These are phyloP conservation scores for Helicostylum pulchrum DNA, from an alignment of 192 early-diverging fungal species.

Conservation along the genomic window DNA sequence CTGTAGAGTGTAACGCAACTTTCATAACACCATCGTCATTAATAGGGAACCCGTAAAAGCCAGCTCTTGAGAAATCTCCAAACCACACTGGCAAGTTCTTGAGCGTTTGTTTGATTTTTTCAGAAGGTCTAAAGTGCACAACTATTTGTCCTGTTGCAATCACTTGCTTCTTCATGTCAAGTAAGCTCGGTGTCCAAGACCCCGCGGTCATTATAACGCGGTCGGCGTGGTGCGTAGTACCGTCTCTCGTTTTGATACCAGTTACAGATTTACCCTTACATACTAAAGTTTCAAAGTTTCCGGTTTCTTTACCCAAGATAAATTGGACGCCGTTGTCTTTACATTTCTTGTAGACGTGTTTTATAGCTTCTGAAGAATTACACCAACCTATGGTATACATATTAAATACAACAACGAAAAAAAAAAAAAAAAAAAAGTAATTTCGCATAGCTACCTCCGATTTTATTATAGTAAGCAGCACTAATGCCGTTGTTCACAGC, in stretches of 20 bases:
- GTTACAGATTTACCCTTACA: constrained; percentile 12
- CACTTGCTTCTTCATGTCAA: constrained; percentile 39
- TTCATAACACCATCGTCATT: constrained; percentile 4
- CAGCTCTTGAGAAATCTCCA: constrained; percentile 44
- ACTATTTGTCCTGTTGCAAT: constrained; percentile 52
- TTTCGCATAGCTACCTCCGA: constrained; percentile 24
- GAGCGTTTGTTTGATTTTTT: constrained; percentile 1
- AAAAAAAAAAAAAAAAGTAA: no score
- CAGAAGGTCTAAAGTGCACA: constrained; percentile 41
- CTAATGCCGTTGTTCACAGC: constrained; percentile 25
- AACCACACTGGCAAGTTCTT: constrained; percentile 49
- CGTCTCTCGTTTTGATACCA: constrained; percentile 44
- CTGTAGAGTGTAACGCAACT: constrained; percentile 13
- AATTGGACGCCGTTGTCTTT: constrained; percentile 21
- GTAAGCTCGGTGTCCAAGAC: constrained; percentile 45
- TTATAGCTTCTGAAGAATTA: constrained; percentile 26
- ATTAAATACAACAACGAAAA: background rate
- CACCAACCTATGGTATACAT: constrained; percentile 31
- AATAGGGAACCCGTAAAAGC: constrained; percentile 11
- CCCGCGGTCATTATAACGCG: constrained; percentile 47
- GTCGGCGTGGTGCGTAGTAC: constrained; percentile 34
- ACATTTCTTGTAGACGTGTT: constrained; percentile 29
- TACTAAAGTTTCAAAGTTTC: background rate
- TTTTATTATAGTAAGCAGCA: constrained; percentile 31
- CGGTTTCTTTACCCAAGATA: constrained; percentile 1